Evolutionary conservation across 2,329 filamentous ascomycete genomes (phyloP).

Genomic region (Microdochium nivale): DNA sequence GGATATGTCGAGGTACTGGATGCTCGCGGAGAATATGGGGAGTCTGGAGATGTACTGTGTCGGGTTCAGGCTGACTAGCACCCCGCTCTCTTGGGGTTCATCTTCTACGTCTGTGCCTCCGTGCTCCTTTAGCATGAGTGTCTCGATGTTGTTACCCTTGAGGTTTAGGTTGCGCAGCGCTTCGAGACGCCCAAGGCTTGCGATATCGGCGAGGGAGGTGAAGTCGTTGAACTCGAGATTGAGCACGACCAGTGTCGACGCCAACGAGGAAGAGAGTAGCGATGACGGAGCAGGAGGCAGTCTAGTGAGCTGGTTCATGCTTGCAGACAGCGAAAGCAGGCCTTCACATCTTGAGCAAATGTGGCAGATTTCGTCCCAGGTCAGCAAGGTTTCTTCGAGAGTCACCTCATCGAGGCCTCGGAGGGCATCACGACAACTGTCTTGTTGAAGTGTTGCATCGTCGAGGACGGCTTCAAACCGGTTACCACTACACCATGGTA

Average conservation of each 20-base stretch:
- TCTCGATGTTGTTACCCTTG: constrained; percentile 65
- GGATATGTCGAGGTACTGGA: constrained; percentile 65
- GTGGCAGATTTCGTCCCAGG: constrained; percentile 54
- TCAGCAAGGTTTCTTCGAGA: constrained; percentile 58
- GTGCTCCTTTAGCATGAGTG: constrained; percentile 14
- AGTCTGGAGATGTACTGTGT: constrained; percentile 13
- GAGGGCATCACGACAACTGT: constrained; percentile 29
- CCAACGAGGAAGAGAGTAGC: constrained; percentile 39
- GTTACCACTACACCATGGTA: constrained; percentile 55
- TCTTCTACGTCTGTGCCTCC: neutral
- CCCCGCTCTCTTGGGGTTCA: neutral
- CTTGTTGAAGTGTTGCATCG: constrained; percentile 24
- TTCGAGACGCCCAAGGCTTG: constrained; percentile 39
- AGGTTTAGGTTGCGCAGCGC: constrained; percentile 56
- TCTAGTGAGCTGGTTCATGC: constrained; percentile 47
- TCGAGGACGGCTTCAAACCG: constrained; percentile 47
- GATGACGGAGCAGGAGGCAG: constrained; percentile 34
- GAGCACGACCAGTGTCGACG: constrained; percentile 48
- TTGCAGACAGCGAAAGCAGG: constrained; percentile 41
- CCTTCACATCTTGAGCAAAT: constrained; percentile 44
- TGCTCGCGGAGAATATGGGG: constrained; percentile 37
- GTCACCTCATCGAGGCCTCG: constrained; percentile 48
- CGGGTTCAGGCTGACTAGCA: neutral
- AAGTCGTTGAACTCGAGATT: constrained; percentile 69
- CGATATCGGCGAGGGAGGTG: constrained; percentile 46